phyloP scores from a whole-genome alignment of 805 yeast genomes.

The Hanseniaspora occidentalis region DNA sequence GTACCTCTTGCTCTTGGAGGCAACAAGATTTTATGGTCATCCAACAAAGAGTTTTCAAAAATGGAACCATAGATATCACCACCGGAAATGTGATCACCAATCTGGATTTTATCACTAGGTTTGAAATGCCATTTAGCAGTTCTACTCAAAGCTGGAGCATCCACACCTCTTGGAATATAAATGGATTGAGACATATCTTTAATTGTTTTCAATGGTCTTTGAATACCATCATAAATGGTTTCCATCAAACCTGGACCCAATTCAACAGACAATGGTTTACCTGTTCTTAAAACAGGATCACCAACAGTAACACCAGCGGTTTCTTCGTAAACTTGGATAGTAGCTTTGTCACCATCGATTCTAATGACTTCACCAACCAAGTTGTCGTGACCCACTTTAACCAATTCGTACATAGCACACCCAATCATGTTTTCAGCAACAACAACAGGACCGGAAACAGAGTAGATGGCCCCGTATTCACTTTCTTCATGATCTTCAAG shows the following conservation, averaged over 20 bases:
- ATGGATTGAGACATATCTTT: conserved; percentile 80
- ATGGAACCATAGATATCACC: conserved; percentile 95
- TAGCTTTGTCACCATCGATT: conserved; percentile 92
- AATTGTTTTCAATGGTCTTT: conserved; percentile 93
- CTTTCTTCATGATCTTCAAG: conserved; percentile 64
- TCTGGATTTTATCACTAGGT: conserved; percentile 56
- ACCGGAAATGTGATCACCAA: conserved; percentile 96
- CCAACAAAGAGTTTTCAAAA: conserved; percentile 83
- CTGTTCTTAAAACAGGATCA: conserved; percentile 96
- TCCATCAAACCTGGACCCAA: conserved; percentile 99
- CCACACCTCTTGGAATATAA: conserved; percentile 97
- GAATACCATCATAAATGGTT: conserved; percentile 98
- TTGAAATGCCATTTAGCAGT: conserved; percentile 71
- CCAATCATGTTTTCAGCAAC: conserved; percentile 99
- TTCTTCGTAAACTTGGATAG: conserved; percentile 98
- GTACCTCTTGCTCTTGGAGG: conserved; percentile 99
- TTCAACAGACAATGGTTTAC: conserved; percentile 97
- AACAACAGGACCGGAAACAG: conserved; percentile 97
- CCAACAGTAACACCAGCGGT: conserved; percentile 99
- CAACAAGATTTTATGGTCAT: conserved; percentile 84
- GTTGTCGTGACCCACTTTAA: conserved; percentile 92
- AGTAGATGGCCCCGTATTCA: conserved; percentile 77
- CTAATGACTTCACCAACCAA: conserved; percentile 98
- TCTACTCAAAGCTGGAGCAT: conserved; percentile 90
- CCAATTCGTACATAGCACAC: conserved; percentile 99